A percentile compares a stretch with the other conserved stretches of the same genome.
phyloP scores from a whole-genome alignment of 352 stramenopile species.

The Globisporangium splendens region DNA sequence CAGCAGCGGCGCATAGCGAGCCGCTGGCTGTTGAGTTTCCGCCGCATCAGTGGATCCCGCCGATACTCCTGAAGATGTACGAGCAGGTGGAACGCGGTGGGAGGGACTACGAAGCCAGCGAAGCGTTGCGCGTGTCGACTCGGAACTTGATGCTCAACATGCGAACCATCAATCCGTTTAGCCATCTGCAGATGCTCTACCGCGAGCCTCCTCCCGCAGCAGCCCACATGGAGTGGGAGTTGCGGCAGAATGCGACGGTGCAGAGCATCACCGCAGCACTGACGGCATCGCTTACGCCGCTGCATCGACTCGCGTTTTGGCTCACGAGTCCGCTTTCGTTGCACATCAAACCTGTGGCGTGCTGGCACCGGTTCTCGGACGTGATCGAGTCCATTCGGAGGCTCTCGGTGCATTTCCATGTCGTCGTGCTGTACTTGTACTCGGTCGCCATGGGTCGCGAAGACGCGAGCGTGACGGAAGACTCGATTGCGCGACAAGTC shows the following conservation, averaged over 20 bases:
- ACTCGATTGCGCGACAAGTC: conserved; percentile 7
- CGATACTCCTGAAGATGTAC: conserved; percentile 33
- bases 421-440: conserved; percentile 42
- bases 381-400: conserved; percentile 23
- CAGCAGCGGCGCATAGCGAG: neutral
- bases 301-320: conserved; percentile 20
- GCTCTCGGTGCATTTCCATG: conserved; percentile 38
- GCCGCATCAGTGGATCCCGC: conserved; percentile 33
- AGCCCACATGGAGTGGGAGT: conserved; percentile 11
- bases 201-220: conserved; percentile 23
- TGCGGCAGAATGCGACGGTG: conserved; percentile 21
- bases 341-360: conserved; percentile 12
- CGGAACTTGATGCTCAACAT: conserved; percentile 28
- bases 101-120: conserved; percentile 3
- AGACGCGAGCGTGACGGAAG: conserved; percentile 2
- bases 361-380: conserved; percentile 23
- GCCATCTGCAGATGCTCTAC: conserved; percentile 42
- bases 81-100: conserved; percentile 17
- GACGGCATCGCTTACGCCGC: conserved; percentile 16
- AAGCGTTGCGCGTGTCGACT: conserved; percentile 22
- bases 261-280: conserved; percentile 20
- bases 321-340: conserved; percentile 19
- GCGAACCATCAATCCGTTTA: conserved; percentile 31
- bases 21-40: conserved; percentile 15
- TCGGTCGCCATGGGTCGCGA: conserved; percentile 35